These are phyloP conservation scores for Pelargonium fulgidum DNA, from an alignment of 441 rosid species.

Conservation along the genomic window DNA sequence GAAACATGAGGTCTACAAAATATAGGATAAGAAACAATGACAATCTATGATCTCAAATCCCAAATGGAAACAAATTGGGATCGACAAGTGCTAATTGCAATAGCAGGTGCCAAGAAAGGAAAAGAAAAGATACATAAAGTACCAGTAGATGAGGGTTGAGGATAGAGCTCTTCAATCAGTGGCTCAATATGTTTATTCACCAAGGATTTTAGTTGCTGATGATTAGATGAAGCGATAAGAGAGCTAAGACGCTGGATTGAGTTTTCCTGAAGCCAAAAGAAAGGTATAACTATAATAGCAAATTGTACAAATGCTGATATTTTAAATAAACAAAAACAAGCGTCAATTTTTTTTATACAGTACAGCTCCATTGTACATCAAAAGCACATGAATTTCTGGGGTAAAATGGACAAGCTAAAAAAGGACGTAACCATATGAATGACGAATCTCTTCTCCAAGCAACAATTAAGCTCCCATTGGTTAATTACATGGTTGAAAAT, in stretches of 20 bases:
- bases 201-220: conserved; percentile 50
- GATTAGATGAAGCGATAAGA: conserved; percentile 54
- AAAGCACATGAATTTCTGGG: not conserved
- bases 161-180: conserved; percentile 52
- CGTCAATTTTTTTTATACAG: not conserved
- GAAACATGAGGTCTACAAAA: not conserved
- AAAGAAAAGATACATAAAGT: conserved; percentile 6
- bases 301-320: too few species aligned
- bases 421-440: too few species aligned
- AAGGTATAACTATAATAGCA: conserved; percentile 8
- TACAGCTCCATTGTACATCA: not conserved
- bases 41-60: not conserved
- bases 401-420: too few species aligned
- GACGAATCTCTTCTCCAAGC: not conserved
- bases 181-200: conserved; percentile 46
- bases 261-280: conserved; percentile 32
- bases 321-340: not conserved
- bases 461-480: not conserved
- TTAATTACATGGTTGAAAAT: not conserved
- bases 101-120: not conserved
- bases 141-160: conserved; percentile 45
- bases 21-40: not conserved
- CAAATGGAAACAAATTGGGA: not conserved
- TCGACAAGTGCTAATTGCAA: not conserved
- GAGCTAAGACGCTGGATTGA: conserved; percentile 39